Evolutionary conservation across 1,139 yeast genomes (phyloP).

Genomic region (Taphrina betulina): DNA sequence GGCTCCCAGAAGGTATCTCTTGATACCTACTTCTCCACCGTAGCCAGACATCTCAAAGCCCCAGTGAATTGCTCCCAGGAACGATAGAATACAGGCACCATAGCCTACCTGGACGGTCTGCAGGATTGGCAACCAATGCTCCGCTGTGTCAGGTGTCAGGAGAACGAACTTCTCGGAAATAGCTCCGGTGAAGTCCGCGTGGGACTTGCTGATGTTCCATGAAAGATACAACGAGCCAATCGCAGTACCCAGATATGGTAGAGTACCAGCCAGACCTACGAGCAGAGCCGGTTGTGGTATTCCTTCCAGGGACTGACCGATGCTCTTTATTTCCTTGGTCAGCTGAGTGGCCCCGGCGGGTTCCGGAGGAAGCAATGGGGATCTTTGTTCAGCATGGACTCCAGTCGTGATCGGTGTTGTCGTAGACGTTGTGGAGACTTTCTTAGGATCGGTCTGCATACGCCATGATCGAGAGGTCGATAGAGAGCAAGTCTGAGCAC

Average conservation of each 20-base stretch:
- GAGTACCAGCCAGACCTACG: constrained; percentile 31
- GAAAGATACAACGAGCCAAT: constrained; percentile 22
- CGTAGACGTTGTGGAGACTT: constrained; percentile 27
- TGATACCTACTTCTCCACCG: constrained; percentile 25
- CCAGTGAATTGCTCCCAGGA: constrained; percentile 34
- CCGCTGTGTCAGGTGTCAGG: constrained; percentile 22
- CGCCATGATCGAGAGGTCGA: not conserved
- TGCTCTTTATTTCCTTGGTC: constrained; percentile 19
- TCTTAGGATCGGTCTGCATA: constrained; percentile 9
- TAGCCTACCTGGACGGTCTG: constrained; percentile 34
- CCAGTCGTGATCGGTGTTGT: constrained; percentile 31
- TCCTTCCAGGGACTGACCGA: constrained; percentile 24
- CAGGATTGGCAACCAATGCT: constrained; percentile 20
- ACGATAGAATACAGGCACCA: constrained; percentile 31
- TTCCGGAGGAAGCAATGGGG: constrained; percentile 25
- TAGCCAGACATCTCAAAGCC: constrained; percentile 31
- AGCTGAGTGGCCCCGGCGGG: constrained; percentile 20
- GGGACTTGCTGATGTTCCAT: constrained; percentile 26
- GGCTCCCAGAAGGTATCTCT: constrained; percentile 25
- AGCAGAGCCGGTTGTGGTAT: constrained; percentile 30
- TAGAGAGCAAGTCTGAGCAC: not conserved
- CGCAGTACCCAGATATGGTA: constrained; percentile 31
- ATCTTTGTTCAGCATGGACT: constrained; percentile 26
- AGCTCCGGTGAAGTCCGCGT: constrained; percentile 14
- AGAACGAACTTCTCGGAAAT: constrained; percentile 20